Base-by-base conservation (phyloP, 768 basidiomycete species). In the Lactifluus pinguis region DNA sequence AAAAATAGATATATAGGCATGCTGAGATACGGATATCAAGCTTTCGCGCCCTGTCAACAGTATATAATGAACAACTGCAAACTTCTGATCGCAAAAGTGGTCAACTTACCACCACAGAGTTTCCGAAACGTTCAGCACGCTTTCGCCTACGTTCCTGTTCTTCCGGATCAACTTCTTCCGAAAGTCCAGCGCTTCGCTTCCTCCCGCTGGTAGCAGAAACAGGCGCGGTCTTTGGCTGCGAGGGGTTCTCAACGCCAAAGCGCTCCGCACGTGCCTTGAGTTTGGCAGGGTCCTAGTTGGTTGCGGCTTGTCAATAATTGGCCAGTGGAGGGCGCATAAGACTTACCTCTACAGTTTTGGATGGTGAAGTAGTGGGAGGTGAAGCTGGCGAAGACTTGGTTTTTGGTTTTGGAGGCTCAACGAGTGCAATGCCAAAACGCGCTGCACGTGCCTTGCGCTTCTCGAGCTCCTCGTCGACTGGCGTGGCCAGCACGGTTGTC, bases 391-490 rank as follows among this genome's bases (percentile, higher is more conserved):
- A 71, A 39, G 44, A 19, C 34, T 52, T 61, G n/a, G 68, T 56
- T 51, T 72, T 70, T 63, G 74, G 53, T 49, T 70, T 62, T 6
- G 68, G 60, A 30, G 79, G 76, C 51, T 76, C 75, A 9, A 85
- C 80, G 8, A 85, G 67, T 4, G 84, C 79, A n/a, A 85, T 82
- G 36, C 84, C 84, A 65, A 89, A 88, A n/a, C 87, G 82, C 17
- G 76, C 83, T 6, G 86, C 86, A 45, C 87, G 82, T 47, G 77
- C 74, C 68, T 74, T 81, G 55, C 83, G 81, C 66, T 77, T 84
- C 64, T 80, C 83, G 10, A 76, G 70, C 55, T 87, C 86, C 29
- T 71, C 59, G 60, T 85, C 83, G 25, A 69, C 75, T 4, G 47
- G 11, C 4, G 69, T 9, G 53, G 65, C 47, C 2, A 65, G 17